Evolutionary conservation across 805 yeast genomes (phyloP).

Genomic region (Grigorovia jiainica): DNA sequence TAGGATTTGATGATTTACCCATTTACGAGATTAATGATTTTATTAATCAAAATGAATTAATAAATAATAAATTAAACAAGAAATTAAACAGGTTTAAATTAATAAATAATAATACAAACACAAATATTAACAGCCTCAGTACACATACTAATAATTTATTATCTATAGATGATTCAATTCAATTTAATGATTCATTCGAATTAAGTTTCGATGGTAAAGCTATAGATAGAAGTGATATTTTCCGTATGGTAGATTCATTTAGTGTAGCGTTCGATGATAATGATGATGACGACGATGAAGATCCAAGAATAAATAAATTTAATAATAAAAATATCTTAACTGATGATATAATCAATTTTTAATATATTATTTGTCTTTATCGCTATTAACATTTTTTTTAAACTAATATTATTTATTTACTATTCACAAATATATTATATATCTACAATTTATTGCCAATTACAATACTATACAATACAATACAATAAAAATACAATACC

Average conservation of each 20-base stretch:
- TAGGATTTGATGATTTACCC: slow-evolving; percentile 8
- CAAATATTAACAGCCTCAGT: not conserved
- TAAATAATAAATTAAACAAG: not conserved
- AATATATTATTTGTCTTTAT: too few relatives aligned
- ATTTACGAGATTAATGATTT: not conserved
- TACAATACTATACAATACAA: not conserved
- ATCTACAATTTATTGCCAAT: not conserved
- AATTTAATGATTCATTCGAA: slow-evolving; percentile 28
- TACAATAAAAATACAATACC: too few relatives aligned
- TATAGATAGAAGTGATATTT: slow-evolving; percentile 34
- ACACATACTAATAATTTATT: not conserved
- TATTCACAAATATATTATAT: not conserved
- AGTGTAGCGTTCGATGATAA: slow-evolving; percentile 28
- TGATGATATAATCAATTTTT: slow-evolving; percentile 10
- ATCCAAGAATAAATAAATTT: not conserved
- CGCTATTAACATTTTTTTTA: too few relatives aligned
- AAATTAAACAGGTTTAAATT: not conserved
- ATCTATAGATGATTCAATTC: not conserved
- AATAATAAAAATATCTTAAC: slow-evolving; percentile 9
- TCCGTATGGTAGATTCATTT: slow-evolving; percentile 33
- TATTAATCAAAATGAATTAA: not conserved
- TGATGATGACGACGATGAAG: slow-evolving; percentile 6
- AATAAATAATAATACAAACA: not conserved
- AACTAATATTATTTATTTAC: too few relatives aligned
- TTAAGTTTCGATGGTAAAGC: slow-evolving; percentile 40